A percentile compares a stretch with the other conserved stretches of the same genome.
Conservation (phyloP, 495 filamentous ascomycete species). For the Penicillium odoratum region DNA sequence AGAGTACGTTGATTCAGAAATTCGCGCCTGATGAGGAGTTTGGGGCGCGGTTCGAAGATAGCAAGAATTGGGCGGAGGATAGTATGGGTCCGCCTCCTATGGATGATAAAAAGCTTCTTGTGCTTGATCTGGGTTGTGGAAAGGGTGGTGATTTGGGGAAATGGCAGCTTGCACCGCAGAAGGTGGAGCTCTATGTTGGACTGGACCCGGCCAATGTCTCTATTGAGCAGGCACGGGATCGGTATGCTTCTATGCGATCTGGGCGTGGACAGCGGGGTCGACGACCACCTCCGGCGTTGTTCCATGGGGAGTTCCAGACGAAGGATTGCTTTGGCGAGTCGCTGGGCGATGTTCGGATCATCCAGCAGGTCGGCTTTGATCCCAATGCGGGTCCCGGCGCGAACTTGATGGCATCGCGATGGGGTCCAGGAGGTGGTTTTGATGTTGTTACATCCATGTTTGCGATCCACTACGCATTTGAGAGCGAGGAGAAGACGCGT, state of each 20-base stretch:
- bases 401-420: slow-evolving; percentile 54
- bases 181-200: slow-evolving; percentile 85
- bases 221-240: slow-evolving; percentile 82
- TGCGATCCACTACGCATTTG: slow-evolving; percentile 98
- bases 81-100: slow-evolving; percentile 44
- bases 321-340: slow-evolving; percentile 88
- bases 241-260: slow-evolving; percentile 73
- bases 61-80: slow-evolving; percentile 52
- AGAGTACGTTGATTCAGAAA: slow-evolving; percentile 94
- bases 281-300: slow-evolving; percentile 59
- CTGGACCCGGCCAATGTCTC: slow-evolving; percentile 89
- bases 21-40: slow-evolving; percentile 84
- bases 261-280: slow-evolving; percentile 55
- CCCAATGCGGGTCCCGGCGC: slow-evolving; percentile 59
- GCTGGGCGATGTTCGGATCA: slow-evolving; percentile 72
- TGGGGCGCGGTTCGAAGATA: slow-evolving; percentile 38
- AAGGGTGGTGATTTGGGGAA: slow-evolving; percentile 95
- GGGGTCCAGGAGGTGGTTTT: slow-evolving; percentile 66
- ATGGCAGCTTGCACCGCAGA: slow-evolving; percentile 87
- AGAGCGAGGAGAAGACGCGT: slow-evolving; percentile 82
- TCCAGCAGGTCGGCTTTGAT: slow-evolving; percentile 85
- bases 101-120: slow-evolving; percentile 59
- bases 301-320: slow-evolving; percentile 80
- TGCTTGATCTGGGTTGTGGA: slow-evolving; percentile 93
- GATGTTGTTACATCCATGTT: slow-evolving; percentile 99